These are phyloP conservation scores for Sclerotinia spermophila DNA, from an alignment of 2,329 filamentous ascomycete species.

Conservation along the genomic window DNA sequence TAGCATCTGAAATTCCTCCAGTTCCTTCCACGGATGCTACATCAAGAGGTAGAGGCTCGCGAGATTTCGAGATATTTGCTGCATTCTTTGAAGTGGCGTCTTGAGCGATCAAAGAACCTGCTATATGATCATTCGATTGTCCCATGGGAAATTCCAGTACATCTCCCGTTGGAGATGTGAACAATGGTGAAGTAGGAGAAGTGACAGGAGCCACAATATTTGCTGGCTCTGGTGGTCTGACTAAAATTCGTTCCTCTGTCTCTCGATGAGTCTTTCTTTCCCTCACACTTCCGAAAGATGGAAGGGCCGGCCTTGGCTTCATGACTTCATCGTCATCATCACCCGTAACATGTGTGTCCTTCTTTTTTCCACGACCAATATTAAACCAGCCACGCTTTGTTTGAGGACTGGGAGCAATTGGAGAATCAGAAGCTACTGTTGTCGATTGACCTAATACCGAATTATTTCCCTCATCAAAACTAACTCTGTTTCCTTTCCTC, in stretches of 20 bases:
- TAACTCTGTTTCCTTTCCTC: conserved; percentile 69
- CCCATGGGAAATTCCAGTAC: conserved; percentile 29
- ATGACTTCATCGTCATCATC: conserved; percentile 67
- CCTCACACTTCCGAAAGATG: conserved; percentile 71
- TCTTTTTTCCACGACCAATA: conserved; percentile 49
- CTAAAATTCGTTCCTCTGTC: conserved; percentile 54
- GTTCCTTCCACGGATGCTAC: conserved; percentile 66
- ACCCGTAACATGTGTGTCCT: conserved; percentile 45
- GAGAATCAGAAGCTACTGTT: conserved; percentile 41
- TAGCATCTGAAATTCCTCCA: conserved; percentile 58
- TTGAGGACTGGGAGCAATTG: conserved; percentile 41
- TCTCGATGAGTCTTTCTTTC: conserved; percentile 56
- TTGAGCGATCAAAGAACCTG: conserved; percentile 53
- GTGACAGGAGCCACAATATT: conserved; percentile 24
- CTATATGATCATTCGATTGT: conserved; percentile 56
- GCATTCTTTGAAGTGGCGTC: conserved; percentile 52
- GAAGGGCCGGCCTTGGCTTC: conserved; percentile 70
- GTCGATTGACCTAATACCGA: conserved; percentile 51
- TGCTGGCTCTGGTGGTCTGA: conserved; percentile 48
- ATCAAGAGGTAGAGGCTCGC: conserved; percentile 66
- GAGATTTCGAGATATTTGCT: conserved; percentile 54
- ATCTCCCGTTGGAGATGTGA: conserved; percentile 27
- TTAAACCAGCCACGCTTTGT: conserved; percentile 52
- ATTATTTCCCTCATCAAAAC: conserved; percentile 65
- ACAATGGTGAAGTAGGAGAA: conserved; percentile 31